These are phyloP conservation scores for Suhomyces faveliae DNA, from an alignment of 805 yeast species.

Conservation along the genomic window DNA sequence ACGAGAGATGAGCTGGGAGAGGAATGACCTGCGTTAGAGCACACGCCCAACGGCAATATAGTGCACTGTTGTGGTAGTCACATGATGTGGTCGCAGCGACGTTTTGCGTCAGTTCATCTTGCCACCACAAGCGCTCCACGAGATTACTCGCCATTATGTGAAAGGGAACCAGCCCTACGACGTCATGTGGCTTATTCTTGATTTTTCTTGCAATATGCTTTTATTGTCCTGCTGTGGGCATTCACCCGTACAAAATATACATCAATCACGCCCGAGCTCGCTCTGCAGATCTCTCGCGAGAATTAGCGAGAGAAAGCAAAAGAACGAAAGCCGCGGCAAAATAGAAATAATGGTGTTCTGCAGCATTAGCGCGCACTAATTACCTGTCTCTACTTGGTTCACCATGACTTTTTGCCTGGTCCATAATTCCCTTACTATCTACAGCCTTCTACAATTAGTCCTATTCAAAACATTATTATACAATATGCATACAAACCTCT, in stretches of 20 bases:
- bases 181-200: background rate
- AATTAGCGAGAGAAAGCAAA: background rate
- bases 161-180: background rate
- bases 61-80: too few relatives aligned
- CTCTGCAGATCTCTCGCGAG: too few relatives aligned
- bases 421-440: background rate
- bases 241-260: too few relatives aligned
- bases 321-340: too few relatives aligned
- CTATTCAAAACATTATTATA: constrained; percentile 1
- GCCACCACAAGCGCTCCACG: background rate
- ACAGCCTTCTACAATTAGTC: background rate
- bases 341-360: background rate
- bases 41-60: background rate
- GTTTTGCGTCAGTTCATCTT: background rate
- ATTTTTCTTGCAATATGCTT: background rate
- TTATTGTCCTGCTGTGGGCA: background rate
- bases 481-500: constrained; percentile 12
- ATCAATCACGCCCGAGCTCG: too few relatives aligned
- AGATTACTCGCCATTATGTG: too few relatives aligned
- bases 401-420: too few relatives aligned
- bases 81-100: background rate
- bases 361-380: background rate
- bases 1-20: background rate
- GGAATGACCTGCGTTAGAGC: background rate
- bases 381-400: background rate